Percentiles rank a stretch among this genome's conserved stretches.
phyloP scores from a whole-genome alignment of 495 filamentous ascomycete genomes.

The Penicillium diatomitis region DNA sequence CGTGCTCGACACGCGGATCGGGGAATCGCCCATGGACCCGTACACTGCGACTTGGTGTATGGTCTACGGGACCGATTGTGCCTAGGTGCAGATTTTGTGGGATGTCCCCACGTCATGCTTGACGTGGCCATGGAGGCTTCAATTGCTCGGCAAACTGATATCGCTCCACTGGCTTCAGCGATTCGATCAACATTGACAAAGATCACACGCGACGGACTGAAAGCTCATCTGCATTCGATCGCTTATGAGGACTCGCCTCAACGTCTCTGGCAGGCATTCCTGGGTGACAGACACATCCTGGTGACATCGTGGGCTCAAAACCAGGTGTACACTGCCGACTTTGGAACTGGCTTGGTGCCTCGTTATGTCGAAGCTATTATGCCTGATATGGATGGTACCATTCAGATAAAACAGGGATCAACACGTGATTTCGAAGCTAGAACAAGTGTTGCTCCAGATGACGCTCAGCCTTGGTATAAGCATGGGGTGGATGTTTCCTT shows the following conservation, averaged over 20 bases:
- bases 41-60: constrained; percentile 18
- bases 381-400: background rate
- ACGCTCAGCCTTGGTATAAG: background rate
- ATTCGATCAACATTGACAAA: constrained; percentile 20
- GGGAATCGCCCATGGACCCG: constrained; percentile 3
- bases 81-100: constrained; percentile 15
- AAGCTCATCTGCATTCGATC: constrained; percentile 17
- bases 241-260: constrained; percentile 24
- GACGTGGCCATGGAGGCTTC: constrained; percentile 16
- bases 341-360: constrained; percentile 3
- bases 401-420: background rate
- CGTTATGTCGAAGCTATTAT: background rate
- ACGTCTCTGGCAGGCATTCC: constrained; percentile 27
- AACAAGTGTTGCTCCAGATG: background rate
- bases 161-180: too few species aligned
- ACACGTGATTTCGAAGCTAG: background rate
- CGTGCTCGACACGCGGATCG: constrained; percentile 12
- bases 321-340: constrained; percentile 21
- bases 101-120: constrained; percentile 17
- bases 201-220: constrained; percentile 9
- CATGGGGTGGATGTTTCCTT: background rate
- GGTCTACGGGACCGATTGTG: constrained; percentile 10
- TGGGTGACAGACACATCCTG: constrained; percentile 20
- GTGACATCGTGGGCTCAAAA: constrained; percentile 23
- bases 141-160: background rate